Evolutionary conservation across 305 asterid species (phyloP), one percentile per base, ranked within the genome.

Genomic region (Petunia hybrid): DNA sequence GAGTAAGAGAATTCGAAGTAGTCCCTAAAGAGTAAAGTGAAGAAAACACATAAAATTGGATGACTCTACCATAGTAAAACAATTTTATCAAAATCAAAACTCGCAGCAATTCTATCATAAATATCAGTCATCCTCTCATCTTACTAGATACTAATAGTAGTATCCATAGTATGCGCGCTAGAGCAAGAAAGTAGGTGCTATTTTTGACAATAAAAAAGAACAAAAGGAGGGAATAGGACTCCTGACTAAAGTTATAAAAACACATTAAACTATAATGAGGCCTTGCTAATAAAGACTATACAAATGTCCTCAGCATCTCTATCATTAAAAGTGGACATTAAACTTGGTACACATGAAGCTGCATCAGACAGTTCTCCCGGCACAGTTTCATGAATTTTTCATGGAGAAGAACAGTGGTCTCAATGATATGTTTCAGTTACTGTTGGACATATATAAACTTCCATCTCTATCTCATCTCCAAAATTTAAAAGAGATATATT

Each of bases 261-360:
- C 57, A 53, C 57, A 9, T 53, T 10, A 53, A 3, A 53, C n/a
- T 53, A 53, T 13, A 53, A 71, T 8, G 61, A 48, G 48, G 77
- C 61, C 61, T 51, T 35, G 35, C 61, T 12, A 48, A 71, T 71
- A 71, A 16, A 71, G 77, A 48, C 36, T 71, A 48, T 48, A 48
- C 12, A 40, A 35, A 48, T 48, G 77, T 48, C 59, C 77, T 71
- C 14, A 48, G 45, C 12, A 35, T 48, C 45, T 48, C 77, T 61
- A 48, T 48, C 42, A 71, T 31, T 7, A 12, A 13, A 73, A 73
- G 3, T 41, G 45, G 7, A 36, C 55, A 41, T 4, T 51, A 74
- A 73, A 14, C 46, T 51, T 74, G 36, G 78, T 13, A 14, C 78
- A 74, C 12, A 36, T 36, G 64, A 74, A 51, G 48, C 46, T 74